Conservation (phyloP, 2,329 filamentous ascomycete species). For the Arthrinium puccinioides region DNA sequence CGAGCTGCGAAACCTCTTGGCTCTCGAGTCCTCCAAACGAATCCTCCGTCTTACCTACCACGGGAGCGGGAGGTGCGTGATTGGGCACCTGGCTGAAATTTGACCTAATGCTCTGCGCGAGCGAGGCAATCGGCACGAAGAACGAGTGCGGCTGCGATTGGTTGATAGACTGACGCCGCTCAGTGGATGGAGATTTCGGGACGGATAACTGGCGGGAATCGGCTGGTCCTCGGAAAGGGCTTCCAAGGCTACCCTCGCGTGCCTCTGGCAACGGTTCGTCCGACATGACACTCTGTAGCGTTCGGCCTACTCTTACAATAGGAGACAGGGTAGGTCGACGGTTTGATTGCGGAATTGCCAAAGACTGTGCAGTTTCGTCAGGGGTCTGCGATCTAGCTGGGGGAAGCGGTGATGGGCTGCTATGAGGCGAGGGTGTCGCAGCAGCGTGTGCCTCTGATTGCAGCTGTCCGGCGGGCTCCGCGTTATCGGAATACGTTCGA, state of each 20-base stretch:
- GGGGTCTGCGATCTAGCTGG: not conserved
- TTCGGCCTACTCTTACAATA: conserved; percentile 50
- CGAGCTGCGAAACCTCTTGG: too few species aligned
- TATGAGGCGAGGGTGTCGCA: not conserved
- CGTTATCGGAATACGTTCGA: too few species aligned
- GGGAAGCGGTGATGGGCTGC: conserved; percentile 2
- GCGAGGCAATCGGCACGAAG: conserved; percentile 8
- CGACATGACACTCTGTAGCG: conserved; percentile 50
- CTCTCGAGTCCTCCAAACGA: too few species aligned
- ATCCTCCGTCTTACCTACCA: conserved; percentile 9
- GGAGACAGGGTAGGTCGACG: conserved; percentile 40
- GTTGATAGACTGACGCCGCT: conserved; percentile 6
- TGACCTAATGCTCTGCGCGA: conserved; percentile 13
- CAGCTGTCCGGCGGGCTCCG: not conserved
- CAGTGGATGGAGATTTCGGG: conserved; percentile 15
- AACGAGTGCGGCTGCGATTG: not conserved
- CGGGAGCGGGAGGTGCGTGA: conserved; percentile 4
- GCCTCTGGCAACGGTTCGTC: conserved; percentile 49
- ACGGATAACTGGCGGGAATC: conserved; percentile 15
- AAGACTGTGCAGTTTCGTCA: too few species aligned
- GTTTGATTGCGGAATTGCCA: too few species aligned
- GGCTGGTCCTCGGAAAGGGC: conserved; percentile 41
- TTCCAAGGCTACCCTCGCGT: conserved; percentile 43
- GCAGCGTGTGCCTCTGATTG: not conserved
- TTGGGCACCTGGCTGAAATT: conserved; percentile 10